These are phyloP conservation scores for Mycena indigotica DNA, from an alignment of 768 basidiomycete genomes.

Conservation along the genomic window DNA sequence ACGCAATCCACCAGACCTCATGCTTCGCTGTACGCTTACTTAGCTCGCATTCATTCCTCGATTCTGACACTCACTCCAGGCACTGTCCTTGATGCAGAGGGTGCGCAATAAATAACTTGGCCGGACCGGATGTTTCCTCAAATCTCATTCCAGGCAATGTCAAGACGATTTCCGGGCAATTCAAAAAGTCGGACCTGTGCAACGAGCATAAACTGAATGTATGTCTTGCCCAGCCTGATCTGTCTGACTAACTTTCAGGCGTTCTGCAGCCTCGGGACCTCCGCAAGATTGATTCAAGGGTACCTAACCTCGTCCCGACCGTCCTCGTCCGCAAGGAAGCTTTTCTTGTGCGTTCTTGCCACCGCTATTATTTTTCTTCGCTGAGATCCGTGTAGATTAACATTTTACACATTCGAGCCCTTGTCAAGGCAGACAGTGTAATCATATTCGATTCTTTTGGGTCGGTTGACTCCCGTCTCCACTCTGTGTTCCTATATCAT, in stretches of 20 bases:
- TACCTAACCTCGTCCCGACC: slow-evolving; percentile 93
- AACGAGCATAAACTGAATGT: slow-evolving; percentile 88
- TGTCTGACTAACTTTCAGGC: slow-evolving; percentile 40
- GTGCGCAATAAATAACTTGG: slow-evolving; percentile 38
- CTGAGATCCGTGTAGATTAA: slow-evolving; percentile 63
- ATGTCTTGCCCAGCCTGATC: slow-evolving; percentile 36
- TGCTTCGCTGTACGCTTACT: slow-evolving; percentile 78
- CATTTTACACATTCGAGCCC: slow-evolving; percentile 90
- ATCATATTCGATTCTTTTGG: slow-evolving; percentile 93
- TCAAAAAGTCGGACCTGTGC: slow-evolving; percentile 89
- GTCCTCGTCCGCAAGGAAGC: slow-evolving; percentile 88
- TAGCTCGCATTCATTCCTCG: slow-evolving; percentile 16
- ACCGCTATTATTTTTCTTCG: slow-evolving; percentile 8
- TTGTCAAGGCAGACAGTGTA: slow-evolving; percentile 91
- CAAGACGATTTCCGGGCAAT: slow-evolving; percentile 84
- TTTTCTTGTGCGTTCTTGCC: slow-evolving; percentile 63
- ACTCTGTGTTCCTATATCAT: slow-evolving; percentile 87
- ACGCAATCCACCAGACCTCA: slow-evolving; percentile 84
- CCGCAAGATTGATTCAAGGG: slow-evolving; percentile 91
- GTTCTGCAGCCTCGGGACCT: slow-evolving; percentile 81
- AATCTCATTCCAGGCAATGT: slow-evolving; percentile 64
- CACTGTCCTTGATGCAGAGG: slow-evolving; percentile 84
- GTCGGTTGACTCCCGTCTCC: slow-evolving; percentile 80
- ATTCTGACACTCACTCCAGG: slow-evolving; percentile 51
- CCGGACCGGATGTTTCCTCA: slow-evolving; percentile 23